Evolutionary conservation across 805 yeast genomes (phyloP).

Genomic region (Metschnikowia proteae): DNA sequence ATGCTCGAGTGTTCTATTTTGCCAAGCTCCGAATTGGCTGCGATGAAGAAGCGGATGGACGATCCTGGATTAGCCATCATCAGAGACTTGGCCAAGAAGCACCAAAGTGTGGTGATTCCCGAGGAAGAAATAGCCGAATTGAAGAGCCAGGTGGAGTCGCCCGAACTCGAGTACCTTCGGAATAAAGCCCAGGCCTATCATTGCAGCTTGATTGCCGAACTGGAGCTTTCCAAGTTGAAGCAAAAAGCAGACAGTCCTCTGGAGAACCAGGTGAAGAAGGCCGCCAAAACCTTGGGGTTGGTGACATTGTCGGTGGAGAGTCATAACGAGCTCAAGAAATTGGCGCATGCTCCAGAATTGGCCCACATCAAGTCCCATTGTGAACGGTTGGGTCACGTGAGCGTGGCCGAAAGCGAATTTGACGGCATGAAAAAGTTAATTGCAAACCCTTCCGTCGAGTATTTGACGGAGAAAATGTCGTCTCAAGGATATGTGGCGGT

Average conservation of each 20-base stretch:
- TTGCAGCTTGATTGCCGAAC: constrained; percentile 6
- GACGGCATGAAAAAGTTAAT: constrained; percentile 10
- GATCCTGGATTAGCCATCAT: constrained; percentile 12
- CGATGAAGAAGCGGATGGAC: constrained; percentile 6
- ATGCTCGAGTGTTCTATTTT: constrained; percentile 2
- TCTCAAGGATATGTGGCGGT: constrained; percentile 18
- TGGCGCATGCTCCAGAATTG: constrained; percentile 23
- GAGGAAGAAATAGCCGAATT: constrained; percentile 10
- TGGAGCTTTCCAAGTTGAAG: constrained; percentile 9
- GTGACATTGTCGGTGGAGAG: constrained; percentile 4
- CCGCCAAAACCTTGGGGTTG: constrained; percentile 8
- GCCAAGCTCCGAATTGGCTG: constrained; percentile 3
- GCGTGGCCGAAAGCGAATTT: constrained; percentile 19
- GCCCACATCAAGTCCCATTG: constrained; percentile 24
- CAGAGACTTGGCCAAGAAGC: constrained; percentile 14
- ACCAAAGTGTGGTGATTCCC: constrained; percentile 10
- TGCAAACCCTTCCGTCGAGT: constrained; percentile 21
- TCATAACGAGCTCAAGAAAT: constrained; percentile 4
- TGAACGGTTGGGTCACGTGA: constrained; percentile 14
- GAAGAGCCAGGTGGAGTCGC: constrained; percentile 7
- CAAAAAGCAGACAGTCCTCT: constrained; percentile 11
- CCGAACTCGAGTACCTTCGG: constrained; percentile 7
- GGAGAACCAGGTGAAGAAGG: constrained; percentile 8
- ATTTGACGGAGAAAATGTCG: constrained; percentile 14
- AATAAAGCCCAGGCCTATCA: constrained; percentile 9